Percentiles rank a stretch among this genome's conserved stretches.
phyloP scores from a whole-genome alignment of 164 flowering plant species.

The Stephania yunnanensis region DNA sequence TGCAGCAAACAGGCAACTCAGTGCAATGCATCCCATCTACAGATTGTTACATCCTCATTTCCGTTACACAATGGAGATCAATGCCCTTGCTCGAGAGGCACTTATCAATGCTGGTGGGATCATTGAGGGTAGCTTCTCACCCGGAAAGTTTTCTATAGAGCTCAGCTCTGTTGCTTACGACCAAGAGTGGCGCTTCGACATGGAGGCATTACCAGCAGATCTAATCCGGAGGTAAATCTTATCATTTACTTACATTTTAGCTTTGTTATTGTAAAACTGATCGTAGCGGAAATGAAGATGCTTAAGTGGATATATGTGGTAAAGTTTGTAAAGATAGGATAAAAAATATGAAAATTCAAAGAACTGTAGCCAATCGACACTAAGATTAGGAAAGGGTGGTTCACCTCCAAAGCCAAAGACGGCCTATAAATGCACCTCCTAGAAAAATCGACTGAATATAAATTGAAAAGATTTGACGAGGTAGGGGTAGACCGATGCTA shows the following conservation, averaged over 20 bases:
- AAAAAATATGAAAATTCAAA: no score
- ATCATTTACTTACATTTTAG: background rate
- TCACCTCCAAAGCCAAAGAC: no score
- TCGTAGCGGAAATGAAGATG: no score
- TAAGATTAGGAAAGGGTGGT: no score
- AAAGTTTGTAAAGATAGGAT: no score
- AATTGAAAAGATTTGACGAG: no score
- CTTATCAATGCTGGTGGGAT: slow-evolving; percentile 59
- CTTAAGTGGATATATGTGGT: no score
- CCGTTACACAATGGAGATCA: slow-evolving; percentile 83
- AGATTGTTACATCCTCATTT: slow-evolving; percentile 62
- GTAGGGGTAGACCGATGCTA: no score
- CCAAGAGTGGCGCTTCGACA: slow-evolving; percentile 54
- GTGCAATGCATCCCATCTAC: slow-evolving; percentile 69
- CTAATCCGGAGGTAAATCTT: slow-evolving; percentile 45
- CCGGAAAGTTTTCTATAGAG: slow-evolving; percentile 48
- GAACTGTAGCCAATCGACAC: no score
- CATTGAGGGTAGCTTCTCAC: slow-evolving; percentile 51
- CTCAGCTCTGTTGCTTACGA: slow-evolving; percentile 55
- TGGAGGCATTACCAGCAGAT: slow-evolving; percentile 60
- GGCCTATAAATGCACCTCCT: no score
- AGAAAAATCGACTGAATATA: no score
- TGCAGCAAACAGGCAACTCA: slow-evolving; percentile 61
- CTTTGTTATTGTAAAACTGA: background rate
- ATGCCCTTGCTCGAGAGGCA: slow-evolving; percentile 51